Conservation (phyloP, 179 eudicot genomes). For the Spergularia azorica region DNA sequence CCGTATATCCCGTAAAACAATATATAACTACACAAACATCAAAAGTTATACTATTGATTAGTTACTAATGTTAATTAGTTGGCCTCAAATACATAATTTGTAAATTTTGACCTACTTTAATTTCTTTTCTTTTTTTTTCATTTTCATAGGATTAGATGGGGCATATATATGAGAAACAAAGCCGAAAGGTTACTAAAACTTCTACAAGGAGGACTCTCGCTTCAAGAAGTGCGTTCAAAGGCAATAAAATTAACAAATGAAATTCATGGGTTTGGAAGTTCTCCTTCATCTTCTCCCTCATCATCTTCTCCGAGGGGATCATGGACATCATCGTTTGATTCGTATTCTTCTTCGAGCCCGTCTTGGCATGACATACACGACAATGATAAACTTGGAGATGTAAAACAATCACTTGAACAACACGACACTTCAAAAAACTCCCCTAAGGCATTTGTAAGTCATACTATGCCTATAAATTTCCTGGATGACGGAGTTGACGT, state of each 20-base stretch:
- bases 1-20: too few relatives aligned
- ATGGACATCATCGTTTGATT: slow-evolving; percentile 34
- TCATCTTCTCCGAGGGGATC: slow-evolving; percentile 36
- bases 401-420: slow-evolving; percentile 3
- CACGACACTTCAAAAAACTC: slow-evolving; percentile 2
- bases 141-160: slow-evolving; percentile 48
- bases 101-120: too few relatives aligned
- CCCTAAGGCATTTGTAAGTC: not conserved
- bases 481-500: slow-evolving; percentile 7
- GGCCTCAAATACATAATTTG: too few relatives aligned
- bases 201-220: slow-evolving; percentile 35
- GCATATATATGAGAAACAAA: slow-evolving; percentile 41
- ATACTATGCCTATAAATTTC: slow-evolving; percentile 12
- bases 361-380: slow-evolving; percentile 19
- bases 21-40: too few relatives aligned
- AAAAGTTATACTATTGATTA: too few relatives aligned
- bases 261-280: slow-evolving; percentile 51
- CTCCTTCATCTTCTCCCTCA: slow-evolving; percentile 20
- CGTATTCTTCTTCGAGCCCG: slow-evolving; percentile 29
- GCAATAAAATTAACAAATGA: slow-evolving; percentile 47
- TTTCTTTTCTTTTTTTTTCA: too few relatives aligned
- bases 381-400: not conserved
- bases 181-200: slow-evolving; percentile 44
- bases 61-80: too few relatives aligned
- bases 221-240: slow-evolving; percentile 44